A percentile compares a stretch with the other conserved stretches of the same genome.
Conservation (phyloP, 2,329 filamentous ascomycete species). For the Pestalotiopsis sp. region DNA sequence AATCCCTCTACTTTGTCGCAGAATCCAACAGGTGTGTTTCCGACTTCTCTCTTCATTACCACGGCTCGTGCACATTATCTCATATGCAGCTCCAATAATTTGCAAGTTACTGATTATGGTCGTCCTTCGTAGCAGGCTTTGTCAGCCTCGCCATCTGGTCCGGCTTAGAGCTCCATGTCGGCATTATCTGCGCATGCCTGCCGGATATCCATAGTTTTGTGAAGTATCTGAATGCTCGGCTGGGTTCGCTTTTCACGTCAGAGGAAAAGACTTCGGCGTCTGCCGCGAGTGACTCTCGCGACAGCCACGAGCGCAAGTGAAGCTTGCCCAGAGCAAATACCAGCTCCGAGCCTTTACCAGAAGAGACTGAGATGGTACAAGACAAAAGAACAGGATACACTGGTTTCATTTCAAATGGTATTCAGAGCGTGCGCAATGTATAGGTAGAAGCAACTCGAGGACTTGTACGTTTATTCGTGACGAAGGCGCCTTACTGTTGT, state of each 20-base stretch:
- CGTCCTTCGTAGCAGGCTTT: slow-evolving; percentile 37
- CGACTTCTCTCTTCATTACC: neutral
- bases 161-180: slow-evolving; percentile 41
- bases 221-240: neutral
- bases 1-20: slow-evolving; percentile 31
- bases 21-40: neutral
- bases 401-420: too few species aligned
- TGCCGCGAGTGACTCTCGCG: neutral
- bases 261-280: neutral
- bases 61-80: neutral
- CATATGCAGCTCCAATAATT: too few species aligned
- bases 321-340: neutral
- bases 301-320: neutral
- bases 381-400: too few species aligned
- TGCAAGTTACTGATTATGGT: slow-evolving; percentile 21
- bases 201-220: slow-evolving; percentile 39
- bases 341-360: neutral
- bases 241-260: neutral
- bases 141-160: slow-evolving; percentile 37
- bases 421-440: too few species aligned
- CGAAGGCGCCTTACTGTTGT: too few species aligned
- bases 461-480: too few species aligned
- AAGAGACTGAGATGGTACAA: neutral
- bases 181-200: slow-evolving; percentile 43
- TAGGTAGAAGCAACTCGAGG: too few species aligned